Percentiles rank a stretch among this genome's conserved stretches.
phyloP scores from a whole-genome alignment of 148 eudicot genomes.

The Fallopia convolvulus region DNA sequence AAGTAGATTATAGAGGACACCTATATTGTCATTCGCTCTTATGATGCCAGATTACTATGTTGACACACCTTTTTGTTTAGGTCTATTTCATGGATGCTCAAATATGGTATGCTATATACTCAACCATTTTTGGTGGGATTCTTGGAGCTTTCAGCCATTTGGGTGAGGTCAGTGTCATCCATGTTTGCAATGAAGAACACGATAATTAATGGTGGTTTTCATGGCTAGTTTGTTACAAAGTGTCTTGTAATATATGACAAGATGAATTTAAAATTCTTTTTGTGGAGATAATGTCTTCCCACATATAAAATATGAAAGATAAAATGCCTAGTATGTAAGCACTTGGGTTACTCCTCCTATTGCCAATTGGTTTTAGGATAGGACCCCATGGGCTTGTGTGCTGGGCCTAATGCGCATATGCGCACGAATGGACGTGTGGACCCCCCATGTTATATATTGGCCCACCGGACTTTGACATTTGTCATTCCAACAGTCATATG shows the following conservation, averaged over 20 bases:
- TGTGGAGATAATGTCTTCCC: too few species aligned
- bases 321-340: too few species aligned
- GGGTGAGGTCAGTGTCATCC: slow-evolving; percentile 72
- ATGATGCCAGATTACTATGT: slow-evolving; percentile 14
- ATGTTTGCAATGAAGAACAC: not conserved
- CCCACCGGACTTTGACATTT: too few species aligned
- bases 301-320: too few species aligned
- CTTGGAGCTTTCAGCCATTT: slow-evolving; percentile 98
- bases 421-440: too few species aligned
- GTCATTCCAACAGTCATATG: slow-evolving; percentile 1
- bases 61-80: slow-evolving; percentile 23
- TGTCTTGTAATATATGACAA: not conserved
- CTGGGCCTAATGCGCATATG: too few species aligned
- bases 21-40: not conserved
- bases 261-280: not conserved
- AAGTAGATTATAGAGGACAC: slow-evolving; percentile 24
- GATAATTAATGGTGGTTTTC: not conserved
- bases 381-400: too few species aligned
- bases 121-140: slow-evolving; percentile 89
- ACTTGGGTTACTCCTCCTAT: too few species aligned
- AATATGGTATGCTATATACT: slow-evolving; percentile 96
- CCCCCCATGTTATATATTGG: too few species aligned
- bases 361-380: too few species aligned
- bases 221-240: not conserved
- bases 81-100: slow-evolving; percentile 98